These are phyloP conservation scores for Pichia sp. DNA, from an alignment of 1,139 yeast species.

Conservation along the genomic window DNA sequence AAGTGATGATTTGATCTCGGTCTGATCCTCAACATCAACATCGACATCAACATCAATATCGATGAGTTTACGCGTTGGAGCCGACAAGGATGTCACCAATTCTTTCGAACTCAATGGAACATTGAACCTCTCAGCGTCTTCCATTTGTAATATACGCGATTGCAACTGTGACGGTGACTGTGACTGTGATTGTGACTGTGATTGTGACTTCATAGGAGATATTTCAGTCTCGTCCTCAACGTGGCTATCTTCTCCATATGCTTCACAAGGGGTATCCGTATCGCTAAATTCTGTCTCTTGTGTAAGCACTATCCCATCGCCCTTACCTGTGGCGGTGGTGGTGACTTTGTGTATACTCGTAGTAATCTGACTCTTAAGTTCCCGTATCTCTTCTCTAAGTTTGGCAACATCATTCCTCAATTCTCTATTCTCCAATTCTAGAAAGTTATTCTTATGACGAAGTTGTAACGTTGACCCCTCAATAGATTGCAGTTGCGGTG, in stretches of 20 bases:
- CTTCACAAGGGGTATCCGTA: neutral
- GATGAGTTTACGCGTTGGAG: neutral
- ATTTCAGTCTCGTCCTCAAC: slow-evolving; percentile 8
- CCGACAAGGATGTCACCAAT: neutral
- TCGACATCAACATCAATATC: neutral
- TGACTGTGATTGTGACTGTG: neutral
- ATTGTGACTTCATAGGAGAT: neutral
- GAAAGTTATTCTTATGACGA: slow-evolving; percentile 2
- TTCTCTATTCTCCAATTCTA: slow-evolving; percentile 1
- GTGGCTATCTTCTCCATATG: neutral
- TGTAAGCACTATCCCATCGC: neutral
- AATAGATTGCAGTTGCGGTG: neutral
- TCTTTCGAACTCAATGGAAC: neutral
- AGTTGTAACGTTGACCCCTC: no score
- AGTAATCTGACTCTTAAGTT: no score
- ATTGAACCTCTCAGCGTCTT: no score
- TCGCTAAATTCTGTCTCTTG: neutral
- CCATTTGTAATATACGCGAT: no score
- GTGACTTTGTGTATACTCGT: no score
- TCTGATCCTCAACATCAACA: no score
- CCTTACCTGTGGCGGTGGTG: neutral
- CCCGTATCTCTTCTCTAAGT: no score
- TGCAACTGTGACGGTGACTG: no score
- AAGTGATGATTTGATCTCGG: no score
- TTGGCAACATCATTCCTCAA: neutral